Base-by-base conservation (phyloP, 192 early-diverging fungal genomes). In the Coemansia umbellata region DNA sequence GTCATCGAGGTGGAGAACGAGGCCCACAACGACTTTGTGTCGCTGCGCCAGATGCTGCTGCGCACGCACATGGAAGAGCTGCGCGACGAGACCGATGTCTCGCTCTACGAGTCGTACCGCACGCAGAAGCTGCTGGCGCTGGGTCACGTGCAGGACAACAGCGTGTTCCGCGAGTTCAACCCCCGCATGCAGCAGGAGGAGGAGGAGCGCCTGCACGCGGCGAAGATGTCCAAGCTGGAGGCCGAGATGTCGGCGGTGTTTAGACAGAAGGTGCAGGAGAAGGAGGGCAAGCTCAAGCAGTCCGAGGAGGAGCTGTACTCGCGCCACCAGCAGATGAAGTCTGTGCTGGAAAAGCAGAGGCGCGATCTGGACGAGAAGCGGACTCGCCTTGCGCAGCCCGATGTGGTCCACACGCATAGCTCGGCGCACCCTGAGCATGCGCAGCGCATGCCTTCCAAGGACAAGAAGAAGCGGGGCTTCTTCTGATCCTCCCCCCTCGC, bases 231-330 rank as follows among this genome's bases (percentile, higher is more conserved):
- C 47, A 94, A 95, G 82, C 93, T 98, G 90, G 93, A 98, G 69
- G 82, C 87, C 31, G 95, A 98, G 74, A 98, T 98, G 95, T 92
- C 92, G 69, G 81, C 86, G 15, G 95, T 98, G 43, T 98, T 98
- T 82, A 86, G 91, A 64, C 90, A 92, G 58, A 96, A 98, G 82
- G 95, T 98, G 18, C 90, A 92, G 55, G 95, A 98, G 78, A 96
- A 96, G 81, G 94, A 98, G 71, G 80, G 87, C 43, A 96, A 96
- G 79, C 79, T 98, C 50, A 95, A 92, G 76, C 91, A 94, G 67
- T 87, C 85, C 14, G 95, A 98, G 69, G 93, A 95, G 54, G 95
- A 89, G 81, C 75, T 98, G 42, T 89, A 94, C 72, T 89, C 93
- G 27, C 90, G 92, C 44, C 93, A 98, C 65, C 84, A 91, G 65